Evolutionary conservation across 1,139 yeast species (phyloP).

Genomic region (Zhuliangozyma blackwelliae): DNA sequence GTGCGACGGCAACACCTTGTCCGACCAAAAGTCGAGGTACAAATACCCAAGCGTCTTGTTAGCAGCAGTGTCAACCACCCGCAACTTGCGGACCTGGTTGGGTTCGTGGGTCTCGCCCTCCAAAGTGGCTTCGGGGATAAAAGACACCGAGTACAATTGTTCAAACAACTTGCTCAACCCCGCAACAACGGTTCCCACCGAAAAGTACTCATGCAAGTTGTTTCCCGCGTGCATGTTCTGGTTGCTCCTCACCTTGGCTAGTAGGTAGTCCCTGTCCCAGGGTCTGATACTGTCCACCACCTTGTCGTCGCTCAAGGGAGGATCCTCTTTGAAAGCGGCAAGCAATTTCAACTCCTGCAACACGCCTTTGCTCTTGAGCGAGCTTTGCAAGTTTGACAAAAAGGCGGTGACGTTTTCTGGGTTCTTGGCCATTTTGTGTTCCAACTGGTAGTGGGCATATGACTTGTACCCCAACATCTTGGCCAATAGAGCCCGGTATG

Average conservation of each 20-base stretch:
- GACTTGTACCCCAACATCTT: conserved; percentile 66
- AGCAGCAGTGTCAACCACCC: conserved; percentile 44
- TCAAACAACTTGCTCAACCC: conserved; percentile 74
- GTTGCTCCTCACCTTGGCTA: conserved; percentile 14
- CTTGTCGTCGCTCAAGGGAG: conserved; percentile 25
- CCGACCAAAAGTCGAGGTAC: conserved; percentile 45
- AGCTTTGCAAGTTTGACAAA: conserved; percentile 52
- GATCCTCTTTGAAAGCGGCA: conserved; percentile 27
- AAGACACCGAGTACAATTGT: conserved; percentile 68
- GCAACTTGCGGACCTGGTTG: conserved; percentile 76
- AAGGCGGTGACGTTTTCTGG: conserved; percentile 76
- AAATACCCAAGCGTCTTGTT: conserved; percentile 33
- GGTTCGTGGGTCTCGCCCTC: conserved; percentile 84
- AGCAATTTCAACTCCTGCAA: conserved; percentile 52
- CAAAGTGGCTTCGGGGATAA: conserved; percentile 60
- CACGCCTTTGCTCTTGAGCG: conserved; percentile 48
- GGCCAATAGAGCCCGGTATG: conserved; percentile 69
- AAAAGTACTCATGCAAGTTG: conserved; percentile 59
- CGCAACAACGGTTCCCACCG: conserved; percentile 81
- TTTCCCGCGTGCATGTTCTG: conserved; percentile 13
- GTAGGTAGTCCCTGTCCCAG: conserved; percentile 87
- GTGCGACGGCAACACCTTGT: conserved; percentile 73
- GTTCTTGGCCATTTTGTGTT: conserved; percentile 84
- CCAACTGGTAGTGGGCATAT: conserved; percentile 76
- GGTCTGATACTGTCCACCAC: conserved; percentile 56